phyloP scores from a whole-genome alignment of 2,329 filamentous ascomycete genomes.

The Clonostachys rhizophaga region DNA sequence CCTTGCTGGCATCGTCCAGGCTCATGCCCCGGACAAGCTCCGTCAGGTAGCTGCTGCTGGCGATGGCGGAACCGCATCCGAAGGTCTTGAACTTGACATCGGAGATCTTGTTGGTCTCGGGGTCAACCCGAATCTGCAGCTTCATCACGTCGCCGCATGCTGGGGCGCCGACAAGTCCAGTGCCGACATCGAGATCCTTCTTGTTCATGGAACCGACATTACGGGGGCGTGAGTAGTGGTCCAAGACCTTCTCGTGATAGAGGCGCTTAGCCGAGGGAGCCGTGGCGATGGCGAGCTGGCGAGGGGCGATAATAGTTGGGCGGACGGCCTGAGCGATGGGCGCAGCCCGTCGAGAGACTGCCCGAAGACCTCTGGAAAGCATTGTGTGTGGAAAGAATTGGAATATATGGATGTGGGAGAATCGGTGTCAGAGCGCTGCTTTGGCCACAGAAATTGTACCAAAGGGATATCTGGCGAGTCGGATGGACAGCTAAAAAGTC shows the following conservation, averaged over 20 bases:
- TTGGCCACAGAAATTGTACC: no score
- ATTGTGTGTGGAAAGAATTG: conserved; percentile 14
- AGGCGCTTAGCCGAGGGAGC: conserved; percentile 27
- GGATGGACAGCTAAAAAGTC: neutral
- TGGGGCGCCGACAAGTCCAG: conserved; percentile 84
- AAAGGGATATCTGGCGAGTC: no score
- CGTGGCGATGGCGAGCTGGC: conserved; percentile 12
- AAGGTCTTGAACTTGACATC: conserved; percentile 99
- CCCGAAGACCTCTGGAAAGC: conserved; percentile 31
- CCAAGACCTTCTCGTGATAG: conserved; percentile 46
- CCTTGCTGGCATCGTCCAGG: conserved; percentile 83
- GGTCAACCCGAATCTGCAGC: conserved; percentile 75
- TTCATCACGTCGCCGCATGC: conserved; percentile 93
- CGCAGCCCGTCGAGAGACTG: conserved; percentile 24
- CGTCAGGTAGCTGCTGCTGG: conserved; percentile 89
- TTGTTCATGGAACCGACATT: conserved; percentile 61
- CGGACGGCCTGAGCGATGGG: conserved; percentile 22
- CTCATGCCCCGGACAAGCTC: conserved; percentile 94
- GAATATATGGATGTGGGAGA: neutral
- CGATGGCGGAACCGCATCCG: conserved; percentile 91
- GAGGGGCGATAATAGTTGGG: conserved; percentile 14
- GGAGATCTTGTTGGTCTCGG: conserved; percentile 79
- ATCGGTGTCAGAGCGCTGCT: no score
- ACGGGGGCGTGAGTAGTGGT: conserved; percentile 47
- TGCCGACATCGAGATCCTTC: conserved; percentile 77